A percentile compares a stretch with the other conserved stretches of the same genome.
These are phyloP conservation scores for Magnolia changhungtana DNA, from an alignment of 164 flowering plant genomes.

Conservation along the genomic window DNA sequence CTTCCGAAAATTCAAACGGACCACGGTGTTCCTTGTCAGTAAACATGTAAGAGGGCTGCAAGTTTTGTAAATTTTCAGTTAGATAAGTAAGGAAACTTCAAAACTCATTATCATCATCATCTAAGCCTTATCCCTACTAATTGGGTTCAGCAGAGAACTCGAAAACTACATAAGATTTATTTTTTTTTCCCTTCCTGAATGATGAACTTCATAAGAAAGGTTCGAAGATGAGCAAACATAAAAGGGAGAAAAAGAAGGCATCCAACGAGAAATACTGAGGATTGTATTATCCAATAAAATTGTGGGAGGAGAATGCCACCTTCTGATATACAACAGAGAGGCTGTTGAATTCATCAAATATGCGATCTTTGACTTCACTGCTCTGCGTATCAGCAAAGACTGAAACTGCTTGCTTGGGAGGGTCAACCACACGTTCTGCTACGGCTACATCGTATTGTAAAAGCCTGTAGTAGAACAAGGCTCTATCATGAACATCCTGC, in stretches of 20 bases:
- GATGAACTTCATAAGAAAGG: not conserved
- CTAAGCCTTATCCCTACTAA: not conserved
- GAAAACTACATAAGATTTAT: not conserved
- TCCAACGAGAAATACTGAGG: not conserved
- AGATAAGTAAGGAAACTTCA: not conserved
- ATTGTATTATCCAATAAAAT: not conserved
- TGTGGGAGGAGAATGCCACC: slow-evolving; percentile 35
- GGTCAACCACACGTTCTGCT: slow-evolving; percentile 86
- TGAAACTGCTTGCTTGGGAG: slow-evolving; percentile 99
- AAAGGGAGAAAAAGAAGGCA: not conserved
- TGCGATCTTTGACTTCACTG: slow-evolving; percentile 95
- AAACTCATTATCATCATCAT: not conserved
- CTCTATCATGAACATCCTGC: slow-evolving; percentile 99
- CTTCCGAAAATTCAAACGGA: slow-evolving; percentile 92
- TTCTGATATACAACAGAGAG: slow-evolving; percentile 93
- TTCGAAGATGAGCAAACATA: not conserved
- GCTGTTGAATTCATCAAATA: slow-evolving; percentile 96
- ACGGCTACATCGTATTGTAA: slow-evolving; percentile 69
- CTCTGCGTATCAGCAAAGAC: slow-evolving; percentile 96
- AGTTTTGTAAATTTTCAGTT: slow-evolving; percentile 12
- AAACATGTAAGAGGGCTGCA: slow-evolving; percentile 99
- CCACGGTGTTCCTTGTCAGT: slow-evolving; percentile 96
- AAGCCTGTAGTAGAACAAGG: slow-evolving; percentile 94
- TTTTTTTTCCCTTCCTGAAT: not conserved
- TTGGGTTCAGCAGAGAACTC: no score